Conservation (phyloP, 768 basidiomycete genomes). For the Hypsizygus marmoreus region DNA sequence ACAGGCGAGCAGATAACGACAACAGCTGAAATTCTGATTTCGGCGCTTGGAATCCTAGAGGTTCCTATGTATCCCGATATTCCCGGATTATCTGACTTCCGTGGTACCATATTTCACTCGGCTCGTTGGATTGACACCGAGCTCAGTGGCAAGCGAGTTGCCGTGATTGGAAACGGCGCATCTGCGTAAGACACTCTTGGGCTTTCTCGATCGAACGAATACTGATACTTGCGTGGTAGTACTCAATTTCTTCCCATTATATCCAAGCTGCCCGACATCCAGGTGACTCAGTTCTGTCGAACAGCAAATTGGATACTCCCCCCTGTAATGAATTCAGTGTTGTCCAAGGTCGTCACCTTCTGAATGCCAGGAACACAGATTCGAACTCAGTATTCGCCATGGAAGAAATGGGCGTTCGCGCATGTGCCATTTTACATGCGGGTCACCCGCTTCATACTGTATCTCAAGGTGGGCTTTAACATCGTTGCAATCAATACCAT, state of each 20-base stretch:
- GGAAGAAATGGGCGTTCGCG: constrained; percentile 42
- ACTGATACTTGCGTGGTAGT: constrained; percentile 25
- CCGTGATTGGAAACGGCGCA: constrained; percentile 60
- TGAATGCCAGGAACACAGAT: constrained; percentile 14
- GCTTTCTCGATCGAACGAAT: background rate
- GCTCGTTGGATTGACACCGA: constrained; percentile 48
- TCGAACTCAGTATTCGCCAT: constrained; percentile 26
- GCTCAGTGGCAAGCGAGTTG: constrained; percentile 49
- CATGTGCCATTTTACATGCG: constrained; percentile 40
- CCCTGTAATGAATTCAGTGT: constrained; percentile 30
- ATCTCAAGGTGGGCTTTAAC: constrained; percentile 13
- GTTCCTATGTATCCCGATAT: constrained; percentile 40
- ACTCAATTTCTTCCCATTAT: constrained; percentile 53
- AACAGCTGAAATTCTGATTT: constrained; percentile 50
- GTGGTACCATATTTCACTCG: constrained; percentile 55
- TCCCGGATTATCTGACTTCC: constrained; percentile 39
- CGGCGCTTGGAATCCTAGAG: constrained; percentile 50
- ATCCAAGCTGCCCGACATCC: constrained; percentile 37
- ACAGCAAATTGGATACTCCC: constrained; percentile 51
- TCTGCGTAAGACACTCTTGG: constrained; percentile 44
- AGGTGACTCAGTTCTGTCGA: constrained; percentile 52
- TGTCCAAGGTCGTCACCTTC: background rate
- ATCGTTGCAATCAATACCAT: background rate
- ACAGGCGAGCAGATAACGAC: constrained; percentile 30
- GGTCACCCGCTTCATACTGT: constrained; percentile 24